phyloP scores from a whole-genome alignment of 2,329 filamentous ascomycete genomes.

The Fusarium tjaetaba region DNA sequence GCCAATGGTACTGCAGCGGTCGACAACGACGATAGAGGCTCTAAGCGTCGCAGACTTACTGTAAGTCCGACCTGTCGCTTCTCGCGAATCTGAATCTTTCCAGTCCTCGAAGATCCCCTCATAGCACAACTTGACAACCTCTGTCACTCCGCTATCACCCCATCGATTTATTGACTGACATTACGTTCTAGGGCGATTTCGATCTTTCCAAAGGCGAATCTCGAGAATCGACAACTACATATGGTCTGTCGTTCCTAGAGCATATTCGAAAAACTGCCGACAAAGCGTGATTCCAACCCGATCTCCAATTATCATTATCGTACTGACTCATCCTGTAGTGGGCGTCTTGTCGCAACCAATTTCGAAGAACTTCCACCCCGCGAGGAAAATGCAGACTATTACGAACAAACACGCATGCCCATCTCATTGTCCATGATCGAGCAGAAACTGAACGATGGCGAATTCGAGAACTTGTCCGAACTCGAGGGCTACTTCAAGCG shows the following conservation, averaged over 20 bases:
- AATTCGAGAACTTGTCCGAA: slow-evolving; percentile 76
- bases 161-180: slow-evolving; percentile 17
- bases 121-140: background rate
- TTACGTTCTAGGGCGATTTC: slow-evolving; percentile 50
- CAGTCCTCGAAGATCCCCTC: background rate
- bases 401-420: slow-evolving; percentile 78
- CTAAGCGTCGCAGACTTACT: slow-evolving; percentile 65
- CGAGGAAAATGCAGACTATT: slow-evolving; percentile 77
- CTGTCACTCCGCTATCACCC: background rate
- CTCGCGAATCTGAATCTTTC: slow-evolving; percentile 5
- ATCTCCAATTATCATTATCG: background rate
- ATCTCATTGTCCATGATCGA: slow-evolving; percentile 83
- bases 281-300: slow-evolving; percentile 72
- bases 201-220: slow-evolving; percentile 68
- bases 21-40: slow-evolving; percentile 62
- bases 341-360: slow-evolving; percentile 76
- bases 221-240: slow-evolving; percentile 73
- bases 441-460: slow-evolving; percentile 73
- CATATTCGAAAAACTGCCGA: slow-evolving; percentile 80
- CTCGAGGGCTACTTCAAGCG: slow-evolving; percentile 89
- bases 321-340: slow-evolving; percentile 57
- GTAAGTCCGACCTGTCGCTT: slow-evolving; percentile 53
- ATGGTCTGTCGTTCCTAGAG: slow-evolving; percentile 78
- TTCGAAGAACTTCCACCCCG: slow-evolving; percentile 78
- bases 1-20: slow-evolving; percentile 57